phyloP scores from a whole-genome alignment of 1,139 yeast genomes.

The Magnusiomyces suaveolens region DNA sequence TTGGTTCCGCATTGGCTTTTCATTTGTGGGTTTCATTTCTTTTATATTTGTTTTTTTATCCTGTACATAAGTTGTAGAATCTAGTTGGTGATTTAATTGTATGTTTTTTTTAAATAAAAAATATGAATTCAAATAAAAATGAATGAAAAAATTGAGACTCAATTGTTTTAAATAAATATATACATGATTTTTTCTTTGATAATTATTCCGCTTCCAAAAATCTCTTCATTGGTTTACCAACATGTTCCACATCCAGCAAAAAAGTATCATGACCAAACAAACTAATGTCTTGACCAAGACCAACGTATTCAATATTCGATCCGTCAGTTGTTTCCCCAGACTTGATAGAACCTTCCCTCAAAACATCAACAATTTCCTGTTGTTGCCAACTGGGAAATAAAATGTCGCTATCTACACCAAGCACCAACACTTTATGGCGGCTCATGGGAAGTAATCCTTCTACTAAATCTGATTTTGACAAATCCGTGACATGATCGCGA shows the following conservation, averaged over 20 bases:
- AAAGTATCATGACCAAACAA: constrained; percentile 89
- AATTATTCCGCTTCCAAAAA: constrained; percentile 40
- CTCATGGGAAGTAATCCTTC: constrained; percentile 57
- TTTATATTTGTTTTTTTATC: neutral
- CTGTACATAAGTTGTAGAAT: neutral
- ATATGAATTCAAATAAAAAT: no score
- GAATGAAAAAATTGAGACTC: neutral
- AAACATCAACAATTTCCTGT: constrained; percentile 60
- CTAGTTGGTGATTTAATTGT: no score
- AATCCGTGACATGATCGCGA: constrained; percentile 19
- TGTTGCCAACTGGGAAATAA: constrained; percentile 95
- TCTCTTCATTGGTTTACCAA: constrained; percentile 63
- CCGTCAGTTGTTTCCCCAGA: constrained; percentile 2
- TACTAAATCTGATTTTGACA: constrained; percentile 40
- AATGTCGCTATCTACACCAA: constrained; percentile 88
- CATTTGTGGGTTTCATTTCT: neutral
- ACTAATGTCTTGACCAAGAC: constrained; percentile 64
- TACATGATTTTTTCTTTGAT: neutral
- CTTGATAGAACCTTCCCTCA: constrained; percentile 36
- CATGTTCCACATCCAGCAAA: constrained; percentile 62
- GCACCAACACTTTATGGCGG: constrained; percentile 58
- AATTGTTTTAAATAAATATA: neutral
- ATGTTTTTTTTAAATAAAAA: no score
- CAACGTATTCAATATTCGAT: constrained; percentile 42
- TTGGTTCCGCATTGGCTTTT: neutral